Evolutionary conservation across 257 asterid genomes (phyloP), one percentile per base, ranked within the genome.

Genomic region (Lycium barbarum): DNA sequence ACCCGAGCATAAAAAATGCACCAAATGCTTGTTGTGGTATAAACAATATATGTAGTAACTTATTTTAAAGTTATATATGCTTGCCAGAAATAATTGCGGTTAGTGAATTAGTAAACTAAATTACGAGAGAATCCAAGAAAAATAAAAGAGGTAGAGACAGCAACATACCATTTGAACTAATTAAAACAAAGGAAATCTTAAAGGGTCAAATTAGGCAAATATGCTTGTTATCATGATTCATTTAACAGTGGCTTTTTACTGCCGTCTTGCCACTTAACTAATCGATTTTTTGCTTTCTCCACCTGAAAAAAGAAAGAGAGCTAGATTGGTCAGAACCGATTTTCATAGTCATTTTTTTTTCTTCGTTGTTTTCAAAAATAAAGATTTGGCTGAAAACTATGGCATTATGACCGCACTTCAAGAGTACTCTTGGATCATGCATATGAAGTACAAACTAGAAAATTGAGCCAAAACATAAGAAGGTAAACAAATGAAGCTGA

Each of bases 181-280:
- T 15, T 57, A 7, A 5, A 58, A 58, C 22, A 8, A 58, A 17
- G 2, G 10, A 17, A 17, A 5, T 17, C 65, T 58, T 1, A 51
- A 0, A 6, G 15, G 18, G 20, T 17, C n/a, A 15, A 57, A 57
- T 57, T 14, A 57, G 62, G 62, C 62, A 57, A 9, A 63, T 8
- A 63, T 9, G 40, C 8, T 22, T 15, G 1, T 65, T 26, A 4
- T 76, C 47, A 76, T 51, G 81, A 76, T 49, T 76, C 81, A 7
- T 76, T 76, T 13, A 51, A 49, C 20, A 76, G 13, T 76, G 81
- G 14, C 4, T 0, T 47, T 26, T 51, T 13, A 26, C 1, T 76
- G 81, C 47, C 65, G 2, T 47, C 2, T 67, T 67, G 85, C 85
- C 85, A 83, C 85, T 67, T 67, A 26, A 17, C 63, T 58, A 83